Evolutionary conservation across 805 yeast species (phyloP).

Genomic region (Kuraishia floccosa): DNA sequence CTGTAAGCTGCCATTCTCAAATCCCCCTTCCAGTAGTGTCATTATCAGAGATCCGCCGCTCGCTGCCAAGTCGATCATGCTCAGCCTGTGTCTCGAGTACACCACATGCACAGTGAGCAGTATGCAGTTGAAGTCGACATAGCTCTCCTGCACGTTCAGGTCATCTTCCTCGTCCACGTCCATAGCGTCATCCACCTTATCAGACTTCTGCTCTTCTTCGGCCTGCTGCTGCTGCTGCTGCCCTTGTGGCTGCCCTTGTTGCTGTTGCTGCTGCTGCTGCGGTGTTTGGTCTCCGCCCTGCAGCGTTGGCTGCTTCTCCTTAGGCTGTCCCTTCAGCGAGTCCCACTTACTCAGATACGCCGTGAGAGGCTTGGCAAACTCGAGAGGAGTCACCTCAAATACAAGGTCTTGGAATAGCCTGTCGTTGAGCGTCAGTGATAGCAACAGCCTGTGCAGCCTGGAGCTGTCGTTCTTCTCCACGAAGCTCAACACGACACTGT

Average conservation of each 20-base stretch:
- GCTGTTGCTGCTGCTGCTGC: too few relatives aligned
- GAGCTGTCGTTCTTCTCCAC: slow-evolving; percentile 2
- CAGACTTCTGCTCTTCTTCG: background rate
- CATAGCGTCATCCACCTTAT: slow-evolving; percentile 1
- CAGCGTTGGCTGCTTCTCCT: slow-evolving; percentile 2
- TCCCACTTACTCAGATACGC: slow-evolving; percentile 36
- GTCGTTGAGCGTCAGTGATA: slow-evolving; percentile 34
- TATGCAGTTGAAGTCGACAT: slow-evolving; percentile 11
- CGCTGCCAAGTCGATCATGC: background rate
- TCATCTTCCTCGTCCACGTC: slow-evolving; percentile 33
- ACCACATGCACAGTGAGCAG: slow-evolving; percentile 1
- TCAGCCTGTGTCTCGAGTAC: background rate
- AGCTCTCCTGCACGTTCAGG: slow-evolving; percentile 23
- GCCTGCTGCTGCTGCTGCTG: slow-evolving; percentile 6
- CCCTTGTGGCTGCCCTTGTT: slow-evolving; percentile 13
- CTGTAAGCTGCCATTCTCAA: slow-evolving; percentile 6
- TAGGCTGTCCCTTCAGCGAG: slow-evolving; percentile 3
- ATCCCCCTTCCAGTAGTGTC: background rate
- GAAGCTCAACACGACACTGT: slow-evolving; percentile 8
- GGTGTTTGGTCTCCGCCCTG: background rate
- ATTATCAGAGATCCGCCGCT: background rate
- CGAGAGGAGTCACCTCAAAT: slow-evolving; percentile 31
- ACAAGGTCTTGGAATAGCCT: slow-evolving; percentile 29
- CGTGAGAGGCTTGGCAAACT: slow-evolving; percentile 30
- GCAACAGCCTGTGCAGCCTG: slow-evolving; percentile 6